These are phyloP conservation scores for Globisporangium paddicum DNA, from an alignment of 352 stramenopile species.

Conservation along the genomic window DNA sequence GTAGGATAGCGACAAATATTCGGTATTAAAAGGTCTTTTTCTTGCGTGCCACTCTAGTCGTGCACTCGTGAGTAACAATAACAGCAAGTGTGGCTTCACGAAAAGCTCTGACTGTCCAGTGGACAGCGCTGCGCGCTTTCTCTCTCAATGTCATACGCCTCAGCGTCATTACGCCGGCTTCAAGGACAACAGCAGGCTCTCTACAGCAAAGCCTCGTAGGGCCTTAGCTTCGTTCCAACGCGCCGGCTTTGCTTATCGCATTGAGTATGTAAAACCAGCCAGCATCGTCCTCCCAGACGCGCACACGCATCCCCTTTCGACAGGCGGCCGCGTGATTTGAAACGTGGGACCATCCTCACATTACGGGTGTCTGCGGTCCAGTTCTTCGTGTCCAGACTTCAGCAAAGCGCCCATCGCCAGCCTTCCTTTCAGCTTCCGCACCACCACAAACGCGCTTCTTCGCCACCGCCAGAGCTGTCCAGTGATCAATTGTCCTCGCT, in stretches of 20 bases:
- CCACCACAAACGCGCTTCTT: neutral
- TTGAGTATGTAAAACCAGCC: too few species aligned
- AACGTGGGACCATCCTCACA: neutral
- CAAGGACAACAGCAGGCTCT: neutral
- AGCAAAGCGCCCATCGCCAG: neutral
- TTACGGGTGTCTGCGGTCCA: slow-evolving; percentile 6
- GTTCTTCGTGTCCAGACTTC: neutral
- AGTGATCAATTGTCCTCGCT: neutral
- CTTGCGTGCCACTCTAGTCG: neutral
- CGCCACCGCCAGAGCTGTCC: neutral
- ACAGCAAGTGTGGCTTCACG: neutral
- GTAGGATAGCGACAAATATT: too few species aligned
- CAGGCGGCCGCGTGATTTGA: neutral
- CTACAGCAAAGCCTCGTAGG: too few species aligned
- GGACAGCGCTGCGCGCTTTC: slow-evolving; percentile 1
- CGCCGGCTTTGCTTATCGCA: neutral
- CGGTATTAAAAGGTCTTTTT: too few species aligned
- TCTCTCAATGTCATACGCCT: slow-evolving; percentile 1
- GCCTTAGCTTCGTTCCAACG: neutral
- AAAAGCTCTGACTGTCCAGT: neutral
- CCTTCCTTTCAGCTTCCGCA: neutral
- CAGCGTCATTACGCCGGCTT: neutral
- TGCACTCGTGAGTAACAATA: neutral
- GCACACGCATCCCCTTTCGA: slow-evolving; percentile 1
- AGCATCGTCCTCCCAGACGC: too few species aligned